Conservation (phyloP, 31 red algal species). For the Endocladia muricata region DNA sequence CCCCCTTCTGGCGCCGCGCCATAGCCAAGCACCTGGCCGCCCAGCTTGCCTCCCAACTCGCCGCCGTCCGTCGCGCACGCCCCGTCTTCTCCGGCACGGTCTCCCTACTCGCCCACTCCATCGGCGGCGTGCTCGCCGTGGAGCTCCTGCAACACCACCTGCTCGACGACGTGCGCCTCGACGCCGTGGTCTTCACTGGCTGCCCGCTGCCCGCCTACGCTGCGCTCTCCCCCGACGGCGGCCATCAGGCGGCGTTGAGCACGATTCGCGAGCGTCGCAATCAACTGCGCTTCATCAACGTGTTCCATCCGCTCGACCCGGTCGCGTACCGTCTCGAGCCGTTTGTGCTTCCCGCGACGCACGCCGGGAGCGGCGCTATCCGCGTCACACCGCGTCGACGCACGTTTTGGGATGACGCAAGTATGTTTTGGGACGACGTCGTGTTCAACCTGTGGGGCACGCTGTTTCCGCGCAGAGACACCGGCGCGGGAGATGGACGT, state of each 20-base stretch:
- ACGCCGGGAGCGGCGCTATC: neutral
- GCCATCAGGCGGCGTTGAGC: conserved; percentile 22
- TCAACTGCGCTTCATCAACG: conserved; percentile 41
- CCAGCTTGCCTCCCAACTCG: conserved; percentile 30
- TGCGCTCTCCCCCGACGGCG: conserved; percentile 42
- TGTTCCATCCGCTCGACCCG: conserved; percentile 65
- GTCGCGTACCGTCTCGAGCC: conserved; percentile 60
- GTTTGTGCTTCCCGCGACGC: conserved; percentile 12
- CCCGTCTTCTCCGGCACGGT: conserved; percentile 36
- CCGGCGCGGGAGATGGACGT: neutral
- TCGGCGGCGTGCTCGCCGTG: conserved; percentile 35
- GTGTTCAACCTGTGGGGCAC: conserved; percentile 48
- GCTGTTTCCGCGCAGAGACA: conserved; percentile 22
- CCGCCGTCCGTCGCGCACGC: conserved; percentile 32
- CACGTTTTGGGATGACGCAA: conserved; percentile 60
- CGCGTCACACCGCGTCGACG: conserved; percentile 26
- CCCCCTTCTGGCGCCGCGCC: conserved; percentile 31
- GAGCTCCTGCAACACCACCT: conserved; percentile 18
- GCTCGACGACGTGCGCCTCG: conserved; percentile 14
- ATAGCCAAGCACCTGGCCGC: conserved; percentile 16
- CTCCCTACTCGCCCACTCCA: conserved; percentile 39
- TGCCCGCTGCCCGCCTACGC: conserved; percentile 44
- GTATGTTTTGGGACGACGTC: conserved; percentile 57
- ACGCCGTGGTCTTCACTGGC: conserved; percentile 34
- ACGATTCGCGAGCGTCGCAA: conserved; percentile 16